Conservation (phyloP, 371 early-diverging fungal genomes). For the Nematocida major region DNA sequence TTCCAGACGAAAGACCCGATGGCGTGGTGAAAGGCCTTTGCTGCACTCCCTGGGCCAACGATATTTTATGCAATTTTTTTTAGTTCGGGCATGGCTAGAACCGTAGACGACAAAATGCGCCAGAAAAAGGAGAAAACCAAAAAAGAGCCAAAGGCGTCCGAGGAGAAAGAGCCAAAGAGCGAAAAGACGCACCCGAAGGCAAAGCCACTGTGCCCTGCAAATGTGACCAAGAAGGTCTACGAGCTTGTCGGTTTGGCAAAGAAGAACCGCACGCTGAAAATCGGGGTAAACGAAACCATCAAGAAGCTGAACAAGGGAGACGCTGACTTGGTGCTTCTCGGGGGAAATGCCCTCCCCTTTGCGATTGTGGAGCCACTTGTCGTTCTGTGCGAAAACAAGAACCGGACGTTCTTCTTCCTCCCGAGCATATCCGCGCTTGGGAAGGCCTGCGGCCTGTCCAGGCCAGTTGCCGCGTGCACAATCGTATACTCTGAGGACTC, state of each 20-base stretch:
- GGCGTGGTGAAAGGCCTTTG: background rate
- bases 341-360: slow-evolving; percentile 89
- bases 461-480: slow-evolving; percentile 75
- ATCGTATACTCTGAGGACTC: slow-evolving; percentile 51
- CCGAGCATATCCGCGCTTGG: slow-evolving; percentile 89
- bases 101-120: background rate
- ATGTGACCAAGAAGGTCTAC: slow-evolving; percentile 79
- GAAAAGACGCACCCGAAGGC: slow-evolving; percentile 33
- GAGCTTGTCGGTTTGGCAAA: slow-evolving; percentile 88
- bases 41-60: background rate
- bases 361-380: slow-evolving; percentile 91
- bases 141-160: slow-evolving; percentile 1
- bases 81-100: background rate
- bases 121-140: slow-evolving; percentile 19
- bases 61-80: background rate
- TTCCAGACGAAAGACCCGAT: background rate
- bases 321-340: slow-evolving; percentile 92
- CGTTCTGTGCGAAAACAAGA: slow-evolving; percentile 95
- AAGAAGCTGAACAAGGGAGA: slow-evolving; percentile 97
- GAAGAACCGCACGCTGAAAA: slow-evolving; percentile 93
- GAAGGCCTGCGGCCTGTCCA: slow-evolving; percentile 89
- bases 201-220: slow-evolving; percentile 67
- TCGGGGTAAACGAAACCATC: slow-evolving; percentile 98
- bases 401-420: slow-evolving; percentile 91
- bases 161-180: background rate